A percentile compares a stretch with the other conserved stretches of the same genome.
Conservation (phyloP, 306 rosid genomes). For the Castanospermum australe region DNA sequence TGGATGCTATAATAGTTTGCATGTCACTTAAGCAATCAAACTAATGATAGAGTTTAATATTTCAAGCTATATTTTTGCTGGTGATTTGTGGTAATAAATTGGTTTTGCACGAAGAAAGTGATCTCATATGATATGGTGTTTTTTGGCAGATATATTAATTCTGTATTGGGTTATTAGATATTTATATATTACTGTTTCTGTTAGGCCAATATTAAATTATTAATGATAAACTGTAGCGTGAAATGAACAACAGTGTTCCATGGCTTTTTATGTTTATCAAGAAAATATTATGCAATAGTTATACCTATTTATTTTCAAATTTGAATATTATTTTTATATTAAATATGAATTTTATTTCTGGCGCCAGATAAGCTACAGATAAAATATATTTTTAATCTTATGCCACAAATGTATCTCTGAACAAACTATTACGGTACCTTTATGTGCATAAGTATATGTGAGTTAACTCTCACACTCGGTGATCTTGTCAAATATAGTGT, state of each 20-base stretch:
- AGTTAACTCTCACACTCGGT: background rate
- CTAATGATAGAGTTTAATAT: conserved; percentile 6
- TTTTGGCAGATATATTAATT: background rate
- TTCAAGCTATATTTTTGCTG: background rate
- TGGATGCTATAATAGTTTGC: conserved; percentile 16
- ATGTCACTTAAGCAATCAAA: background rate
- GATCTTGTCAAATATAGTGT: background rate
- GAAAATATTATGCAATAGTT: background rate
- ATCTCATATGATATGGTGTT: background rate
- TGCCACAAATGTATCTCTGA: background rate
- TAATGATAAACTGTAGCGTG: background rate
- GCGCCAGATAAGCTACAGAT: background rate
- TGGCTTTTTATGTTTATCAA: background rate
- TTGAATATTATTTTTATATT: background rate
- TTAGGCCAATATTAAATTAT: background rate
- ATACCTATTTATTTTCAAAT: background rate
- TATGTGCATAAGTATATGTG: background rate
- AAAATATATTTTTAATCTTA: background rate
- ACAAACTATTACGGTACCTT: background rate
- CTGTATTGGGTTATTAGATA: background rate
- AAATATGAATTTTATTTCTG: background rate
- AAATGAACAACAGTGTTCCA: background rate
- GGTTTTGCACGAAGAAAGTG: background rate
- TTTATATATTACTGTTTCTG: background rate
- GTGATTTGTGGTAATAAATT: background rate